These are phyloP conservation scores for Schwanniomyces etchellsii DNA, from an alignment of 1,139 yeast genomes.

Conservation along the genomic window DNA sequence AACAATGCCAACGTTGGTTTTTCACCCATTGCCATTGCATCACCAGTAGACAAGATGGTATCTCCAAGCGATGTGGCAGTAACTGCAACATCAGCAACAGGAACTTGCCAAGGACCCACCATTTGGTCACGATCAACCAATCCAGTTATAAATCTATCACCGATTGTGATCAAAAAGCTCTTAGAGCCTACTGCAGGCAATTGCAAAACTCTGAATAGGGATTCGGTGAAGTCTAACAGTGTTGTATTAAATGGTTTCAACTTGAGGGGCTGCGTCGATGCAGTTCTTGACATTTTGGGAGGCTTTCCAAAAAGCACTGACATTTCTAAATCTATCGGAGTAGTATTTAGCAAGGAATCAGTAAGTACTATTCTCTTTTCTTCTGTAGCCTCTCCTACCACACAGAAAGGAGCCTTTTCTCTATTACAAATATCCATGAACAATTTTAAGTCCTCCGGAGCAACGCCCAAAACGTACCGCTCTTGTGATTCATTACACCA, in stretches of 20 bases:
- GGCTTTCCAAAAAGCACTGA: slow-evolving; percentile 95
- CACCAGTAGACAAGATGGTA: slow-evolving; percentile 70
- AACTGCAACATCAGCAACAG: slow-evolving; percentile 99
- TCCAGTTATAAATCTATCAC: slow-evolving; percentile 96
- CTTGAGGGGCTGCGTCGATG: slow-evolving; percentile 56
- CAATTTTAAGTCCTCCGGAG: slow-evolving; percentile 66
- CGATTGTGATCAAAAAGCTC: slow-evolving; percentile 91
- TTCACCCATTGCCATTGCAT: slow-evolving; percentile 97
- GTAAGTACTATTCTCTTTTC: slow-evolving; percentile 80
- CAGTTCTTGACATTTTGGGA: slow-evolving; percentile 87
- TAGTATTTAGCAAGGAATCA: slow-evolving; percentile 67
- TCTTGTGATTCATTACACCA: slow-evolving; percentile 99
- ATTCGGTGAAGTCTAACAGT: slow-evolving; percentile 45
- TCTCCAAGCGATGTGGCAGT: slow-evolving; percentile 88
- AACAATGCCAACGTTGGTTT: slow-evolving; percentile 87
- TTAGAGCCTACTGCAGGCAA: slow-evolving; percentile 96
- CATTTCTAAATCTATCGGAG: slow-evolving; percentile 97
- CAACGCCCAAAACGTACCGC: slow-evolving; percentile 90
- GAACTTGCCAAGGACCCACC: slow-evolving; percentile 99
- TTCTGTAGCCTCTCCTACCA: slow-evolving; percentile 89
- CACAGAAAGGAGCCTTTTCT: slow-evolving; percentile 95
- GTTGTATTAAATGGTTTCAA: slow-evolving; percentile 42
- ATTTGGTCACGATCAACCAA: slow-evolving; percentile 96
- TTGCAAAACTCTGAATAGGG: slow-evolving; percentile 75
- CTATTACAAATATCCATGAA: slow-evolving; percentile 83